Conservation (phyloP, 1,284 basidiomycete genomes). For the Paramarasmius palmivorus region DNA sequence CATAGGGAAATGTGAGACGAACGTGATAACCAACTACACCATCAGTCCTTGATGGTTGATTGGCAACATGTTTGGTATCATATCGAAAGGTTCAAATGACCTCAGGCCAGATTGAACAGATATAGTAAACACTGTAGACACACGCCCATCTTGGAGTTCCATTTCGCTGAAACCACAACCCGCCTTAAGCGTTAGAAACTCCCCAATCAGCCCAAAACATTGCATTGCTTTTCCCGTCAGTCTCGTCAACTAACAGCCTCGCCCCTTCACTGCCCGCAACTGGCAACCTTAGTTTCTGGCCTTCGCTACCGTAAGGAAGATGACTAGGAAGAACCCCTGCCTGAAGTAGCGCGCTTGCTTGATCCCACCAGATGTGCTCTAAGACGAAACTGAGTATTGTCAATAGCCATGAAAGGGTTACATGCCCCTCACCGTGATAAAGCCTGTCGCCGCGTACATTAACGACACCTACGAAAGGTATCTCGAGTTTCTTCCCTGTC, state of each 20-base stretch:
- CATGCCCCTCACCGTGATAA: conserved; percentile 44
- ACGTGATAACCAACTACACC: too few species aligned
- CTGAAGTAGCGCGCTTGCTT: conserved; percentile 42
- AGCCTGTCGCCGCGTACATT: conserved; percentile 56
- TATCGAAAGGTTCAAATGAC: too few species aligned
- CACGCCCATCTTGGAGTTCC: too few species aligned
- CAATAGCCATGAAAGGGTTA: neutral
- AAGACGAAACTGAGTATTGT: conserved; percentile 4
- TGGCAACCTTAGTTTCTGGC: conserved; percentile 36
- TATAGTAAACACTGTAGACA: too few species aligned
- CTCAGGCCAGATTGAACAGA: too few species aligned
- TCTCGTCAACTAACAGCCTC: conserved; percentile 38
- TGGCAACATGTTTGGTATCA: too few species aligned
- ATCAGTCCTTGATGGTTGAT: too few species aligned
- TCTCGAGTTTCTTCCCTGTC: conserved; percentile 44
- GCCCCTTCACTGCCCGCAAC: conserved; percentile 41
- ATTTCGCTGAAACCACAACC: too few species aligned
- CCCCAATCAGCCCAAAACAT: conserved; percentile 42
- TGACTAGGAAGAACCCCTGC: conserved; percentile 40
- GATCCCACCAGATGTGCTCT: conserved; percentile 56
- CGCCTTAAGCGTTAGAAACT: too few species aligned
- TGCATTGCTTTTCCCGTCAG: conserved; percentile 38
- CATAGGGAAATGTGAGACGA: too few species aligned
- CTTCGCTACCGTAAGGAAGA: conserved; percentile 14
- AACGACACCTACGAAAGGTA: conserved; percentile 57